Evolutionary conservation across 1,284 basidiomycete genomes (phyloP), one percentile per base, ranked within the genome.

Genomic region (Wolfiporia cocos): DNA sequence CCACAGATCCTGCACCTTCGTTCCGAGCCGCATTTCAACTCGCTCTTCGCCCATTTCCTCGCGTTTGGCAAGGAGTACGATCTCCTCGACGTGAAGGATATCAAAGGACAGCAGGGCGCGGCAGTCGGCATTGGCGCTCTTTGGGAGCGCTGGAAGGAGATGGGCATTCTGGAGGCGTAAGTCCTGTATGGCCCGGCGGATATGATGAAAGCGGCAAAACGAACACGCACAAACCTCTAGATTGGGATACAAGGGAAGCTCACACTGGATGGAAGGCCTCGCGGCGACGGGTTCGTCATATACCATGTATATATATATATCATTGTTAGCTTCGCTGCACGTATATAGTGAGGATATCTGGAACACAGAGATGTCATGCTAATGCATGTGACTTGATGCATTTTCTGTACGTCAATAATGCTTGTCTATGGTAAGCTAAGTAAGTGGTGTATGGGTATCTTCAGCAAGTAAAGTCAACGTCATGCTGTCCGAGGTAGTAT

Each of bases 21-120:
- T 43, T 85, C 90, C 35, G 95, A 98, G 60, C 93, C 93, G 0
- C 94, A 98, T 65, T 93, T 97, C 69, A 98, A 98, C 66, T 92
- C 88, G n/a, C 78, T 98, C 26, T 98, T 98, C 58, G 94, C 94
- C 0, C 94, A 98, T 66, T 97, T 95, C 68, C 71, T 98, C 36
- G 90, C 93, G 0, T 98, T 98, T 57, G 87, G 91, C 30, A 81
- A 88, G 55, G 82, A 97, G 53, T 99, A 97, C 60, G 88, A 96
- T 58, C 67, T 99, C 28, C 69, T 98, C 47, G 92, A 94, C 37
- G 74, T 90, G 64, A 90, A 91, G 62, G 92, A 94, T 51, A 80
- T 95, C 58, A 86, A 86, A 57, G 91, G 90, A 23, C 61, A 78
- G 28, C 56, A 76, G 3, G 71, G 73, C 39, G 65, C 75, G 5